Evolutionary conservation across 1,139 yeast genomes (phyloP).

Genomic region (Protomyces pachydermus): DNA sequence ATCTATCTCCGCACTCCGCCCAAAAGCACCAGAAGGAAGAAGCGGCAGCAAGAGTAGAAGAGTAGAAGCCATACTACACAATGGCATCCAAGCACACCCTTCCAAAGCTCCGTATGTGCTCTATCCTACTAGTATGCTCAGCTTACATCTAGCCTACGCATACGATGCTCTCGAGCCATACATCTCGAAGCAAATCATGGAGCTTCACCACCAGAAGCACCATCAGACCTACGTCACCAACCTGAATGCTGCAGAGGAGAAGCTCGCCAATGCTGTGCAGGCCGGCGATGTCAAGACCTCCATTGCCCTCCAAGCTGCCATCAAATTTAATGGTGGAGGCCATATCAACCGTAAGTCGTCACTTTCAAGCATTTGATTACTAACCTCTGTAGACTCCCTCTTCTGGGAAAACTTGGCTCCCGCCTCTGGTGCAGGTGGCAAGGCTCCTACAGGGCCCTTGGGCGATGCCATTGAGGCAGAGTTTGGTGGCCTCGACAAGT

Average conservation of each 20-base stretch:
- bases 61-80: background rate
- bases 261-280: constrained; percentile 64
- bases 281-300: constrained; percentile 64
- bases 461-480: constrained; percentile 59
- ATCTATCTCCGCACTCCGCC: too few species aligned
- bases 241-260: constrained; percentile 75
- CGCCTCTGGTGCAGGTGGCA: constrained; percentile 74
- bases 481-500: constrained; percentile 75
- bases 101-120: background rate
- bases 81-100: background rate
- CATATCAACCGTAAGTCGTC: constrained; percentile 61
- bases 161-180: constrained; percentile 71
- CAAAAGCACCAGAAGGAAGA: too few species aligned
- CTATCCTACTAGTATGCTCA: background rate
- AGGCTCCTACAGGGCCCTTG: constrained; percentile 57
- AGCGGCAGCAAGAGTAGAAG: background rate
- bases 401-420: constrained; percentile 95
- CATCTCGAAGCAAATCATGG: constrained; percentile 80
- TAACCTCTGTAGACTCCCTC: constrained; percentile 40
- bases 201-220: constrained; percentile 77
- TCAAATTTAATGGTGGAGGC: constrained; percentile 96
- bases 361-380: background rate
- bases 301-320: constrained; percentile 65
- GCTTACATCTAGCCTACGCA: constrained; percentile 2
- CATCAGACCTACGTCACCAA: constrained; percentile 93